Percentiles rank a stretch among this genome's conserved stretches.
Evolutionary conservation across 768 basidiomycete species (phyloP).

Genomic region (Suillus spraguei): DNA sequence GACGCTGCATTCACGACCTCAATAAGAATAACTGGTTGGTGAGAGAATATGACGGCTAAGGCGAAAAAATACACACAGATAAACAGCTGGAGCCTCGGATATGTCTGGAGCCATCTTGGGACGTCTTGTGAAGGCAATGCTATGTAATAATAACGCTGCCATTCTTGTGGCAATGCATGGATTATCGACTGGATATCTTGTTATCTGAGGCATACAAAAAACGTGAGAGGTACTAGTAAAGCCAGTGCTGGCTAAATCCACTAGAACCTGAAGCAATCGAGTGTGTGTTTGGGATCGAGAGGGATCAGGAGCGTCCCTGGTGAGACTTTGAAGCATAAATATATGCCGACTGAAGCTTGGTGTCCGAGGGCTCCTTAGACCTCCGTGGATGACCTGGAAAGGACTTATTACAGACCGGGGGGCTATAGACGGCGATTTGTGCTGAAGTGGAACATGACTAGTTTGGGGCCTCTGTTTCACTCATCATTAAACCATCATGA

Average conservation of each 20-base stretch:
- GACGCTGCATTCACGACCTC: not conserved
- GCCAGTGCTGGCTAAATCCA: not conserved
- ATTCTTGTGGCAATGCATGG: conserved; percentile 1
- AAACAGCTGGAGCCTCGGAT: not conserved
- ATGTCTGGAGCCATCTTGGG: not conserved
- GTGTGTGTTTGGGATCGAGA: not conserved
- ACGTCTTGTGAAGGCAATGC: not conserved
- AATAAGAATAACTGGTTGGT: not conserved
- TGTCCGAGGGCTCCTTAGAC: conserved; percentile 1
- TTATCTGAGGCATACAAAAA: not conserved
- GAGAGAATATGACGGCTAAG: conserved; percentile 1
- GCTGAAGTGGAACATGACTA: not conserved
- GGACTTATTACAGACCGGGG: not conserved
- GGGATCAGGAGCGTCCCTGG: not conserved
- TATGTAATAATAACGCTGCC: not conserved
- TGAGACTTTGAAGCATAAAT: not conserved
- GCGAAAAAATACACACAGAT: not conserved
- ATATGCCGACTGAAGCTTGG: not conserved
- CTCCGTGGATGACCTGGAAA: not conserved
- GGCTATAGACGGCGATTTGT: not conserved
- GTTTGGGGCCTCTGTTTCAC: not conserved
- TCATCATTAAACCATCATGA: not conserved
- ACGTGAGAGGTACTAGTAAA: not conserved
- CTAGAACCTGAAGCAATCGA: not conserved
- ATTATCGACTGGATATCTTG: not conserved